phyloP scores from a whole-genome alignment of 2,329 filamentous ascomycete species.

The Curvularia hawaiiensis region DNA sequence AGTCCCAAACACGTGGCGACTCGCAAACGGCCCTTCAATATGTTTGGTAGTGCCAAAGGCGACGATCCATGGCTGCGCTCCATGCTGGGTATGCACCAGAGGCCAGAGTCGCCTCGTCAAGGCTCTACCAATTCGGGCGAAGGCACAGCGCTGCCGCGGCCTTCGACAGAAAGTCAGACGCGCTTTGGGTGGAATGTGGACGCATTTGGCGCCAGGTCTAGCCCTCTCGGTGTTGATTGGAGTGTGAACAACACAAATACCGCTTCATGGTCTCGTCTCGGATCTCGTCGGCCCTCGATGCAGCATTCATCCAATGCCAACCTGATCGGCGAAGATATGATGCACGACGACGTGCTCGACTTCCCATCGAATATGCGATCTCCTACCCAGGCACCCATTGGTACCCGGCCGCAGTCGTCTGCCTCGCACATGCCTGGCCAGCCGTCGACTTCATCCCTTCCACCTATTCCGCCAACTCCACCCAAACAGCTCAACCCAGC shows the following conservation, averaged over 20 bases:
- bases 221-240: constrained; percentile 51
- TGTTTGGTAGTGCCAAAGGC: constrained; percentile 57
- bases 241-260: constrained; percentile 44
- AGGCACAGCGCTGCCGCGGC: constrained; percentile 41
- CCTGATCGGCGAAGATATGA: constrained; percentile 57
- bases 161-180: constrained; percentile 47
- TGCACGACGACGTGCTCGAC: constrained; percentile 58
- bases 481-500: constrained; percentile 74
- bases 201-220: constrained; percentile 48
- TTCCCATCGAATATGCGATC: constrained; percentile 56
- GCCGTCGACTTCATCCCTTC: constrained; percentile 16
- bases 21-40: constrained; percentile 55
- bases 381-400: constrained; percentile 71
- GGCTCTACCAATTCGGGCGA: constrained; percentile 67
- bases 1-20: constrained; percentile 48
- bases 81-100: constrained; percentile 44
- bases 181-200: constrained; percentile 47
- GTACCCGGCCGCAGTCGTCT: constrained; percentile 71
- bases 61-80: constrained; percentile 57
- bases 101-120: constrained; percentile 63
- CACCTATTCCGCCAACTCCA: constrained; percentile 54
- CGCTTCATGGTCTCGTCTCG: constrained; percentile 71
- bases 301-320: constrained; percentile 76
- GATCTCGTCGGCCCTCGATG: constrained; percentile 79
- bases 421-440: constrained; percentile 52